A percentile compares a stretch with the other conserved stretches of the same genome.
phyloP scores from a whole-genome alignment of 352 stramenopile species.

The Pythium grandisporangium region DNA sequence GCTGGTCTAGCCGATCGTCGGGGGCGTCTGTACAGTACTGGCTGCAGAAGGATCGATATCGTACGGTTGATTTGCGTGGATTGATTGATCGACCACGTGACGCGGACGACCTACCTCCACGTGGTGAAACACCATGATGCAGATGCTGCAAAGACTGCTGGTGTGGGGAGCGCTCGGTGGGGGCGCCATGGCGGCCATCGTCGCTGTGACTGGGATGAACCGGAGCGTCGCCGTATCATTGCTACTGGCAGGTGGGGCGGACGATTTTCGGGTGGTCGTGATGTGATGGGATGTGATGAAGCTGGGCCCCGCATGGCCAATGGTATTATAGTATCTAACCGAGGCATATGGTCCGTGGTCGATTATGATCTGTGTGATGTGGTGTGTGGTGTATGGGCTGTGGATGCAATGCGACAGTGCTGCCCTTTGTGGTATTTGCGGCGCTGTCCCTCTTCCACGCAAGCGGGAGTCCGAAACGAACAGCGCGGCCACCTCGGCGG shows the following conservation, averaged over 20 bases:
- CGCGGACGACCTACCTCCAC: no score
- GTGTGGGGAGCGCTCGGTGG: not conserved
- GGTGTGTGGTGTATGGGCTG: no score
- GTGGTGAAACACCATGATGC: no score
- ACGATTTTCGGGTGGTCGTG: no score
- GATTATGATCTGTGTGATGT: no score
- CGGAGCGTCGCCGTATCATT: not conserved
- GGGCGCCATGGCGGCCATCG: not conserved
- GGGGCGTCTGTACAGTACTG: no score
- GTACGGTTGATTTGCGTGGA: no score
- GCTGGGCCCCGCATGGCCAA: not conserved
- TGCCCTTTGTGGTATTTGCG: conserved; percentile 42
- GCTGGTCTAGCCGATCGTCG: no score
- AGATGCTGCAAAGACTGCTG: not conserved
- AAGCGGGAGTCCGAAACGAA: conserved; percentile 19
- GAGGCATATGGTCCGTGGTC: not conserved
- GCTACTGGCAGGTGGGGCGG: conserved; percentile 5
- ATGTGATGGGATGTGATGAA: not conserved
- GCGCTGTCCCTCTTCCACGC: conserved; percentile 36
- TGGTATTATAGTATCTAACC: no score
- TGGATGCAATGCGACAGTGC: conserved; percentile 16
- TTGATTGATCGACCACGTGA: not conserved
- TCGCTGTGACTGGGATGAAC: not conserved
- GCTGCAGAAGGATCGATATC: no score
- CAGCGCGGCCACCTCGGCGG: conserved; percentile 6